Base-by-base conservation (phyloP, 1,284 basidiomycete species). In the Heterobasidion parviporum region DNA sequence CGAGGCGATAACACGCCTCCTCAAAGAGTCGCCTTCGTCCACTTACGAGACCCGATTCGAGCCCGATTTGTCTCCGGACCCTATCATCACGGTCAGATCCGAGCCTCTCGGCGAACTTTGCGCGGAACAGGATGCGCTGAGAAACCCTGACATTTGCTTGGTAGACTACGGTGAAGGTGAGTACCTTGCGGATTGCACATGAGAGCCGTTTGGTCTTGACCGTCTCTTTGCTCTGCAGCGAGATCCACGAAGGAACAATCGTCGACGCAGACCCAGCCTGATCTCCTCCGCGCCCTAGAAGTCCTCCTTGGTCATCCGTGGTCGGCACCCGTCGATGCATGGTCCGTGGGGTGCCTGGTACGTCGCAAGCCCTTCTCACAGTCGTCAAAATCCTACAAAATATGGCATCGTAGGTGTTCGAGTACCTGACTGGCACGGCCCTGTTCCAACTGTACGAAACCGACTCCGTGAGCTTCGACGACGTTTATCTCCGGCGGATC, bases 81-180 rank as follows among this genome's bases (percentile, higher is more conserved):
- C 58, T 35, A 60, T 59, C 33, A 47, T 57, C 35, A 56, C 54
- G 26, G 50, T 50, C 20, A 49, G 26, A 47, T 59, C 56, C 35
- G 56, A 59, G 46, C 58, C 57, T 6, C 52, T 62, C 41, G 44
- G 43, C 20, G 34, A 49, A 41, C 45, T 54, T 15, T 55, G 46
- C 20, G 47, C 59, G 26, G 18, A 33, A 14, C 50, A 46, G 26
- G 26, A 26, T n/a, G 52, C 52, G 18, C 14, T 36, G n/a, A 56
- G 50, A 46, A 56, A 61, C 36, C 41, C 59, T 46, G 16, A 18
- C 18, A 50, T 53, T 36, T 44, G 45, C 16, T 20, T 56, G 12
- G 43, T 32, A 12, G 49, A 56, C 47, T 49, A 49, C 47, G 20
- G 47, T n/a, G 20, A 49, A n/a, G 47, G 47, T 49, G 15, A 44